These are phyloP conservation scores for Coniochaeta ligniaria DNA, from an alignment of 2,329 filamentous ascomycete species.

Conservation along the genomic window DNA sequence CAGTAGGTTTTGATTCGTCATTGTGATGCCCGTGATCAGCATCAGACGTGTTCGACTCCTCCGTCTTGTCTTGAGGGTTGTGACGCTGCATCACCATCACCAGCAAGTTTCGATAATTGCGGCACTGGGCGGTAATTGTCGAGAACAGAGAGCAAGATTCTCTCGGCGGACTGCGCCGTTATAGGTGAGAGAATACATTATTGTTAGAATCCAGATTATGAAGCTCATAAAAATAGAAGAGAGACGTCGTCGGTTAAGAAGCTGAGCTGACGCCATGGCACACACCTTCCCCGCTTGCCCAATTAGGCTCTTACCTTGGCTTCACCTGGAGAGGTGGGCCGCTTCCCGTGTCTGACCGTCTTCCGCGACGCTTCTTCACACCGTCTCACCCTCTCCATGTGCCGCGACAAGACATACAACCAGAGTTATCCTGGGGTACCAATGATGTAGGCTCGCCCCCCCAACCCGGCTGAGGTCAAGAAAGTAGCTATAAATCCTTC, in stretches of 20 bases:
- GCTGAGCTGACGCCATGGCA: not conserved
- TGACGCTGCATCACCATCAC: not conserved
- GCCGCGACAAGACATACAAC: not conserved
- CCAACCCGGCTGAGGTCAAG: not conserved
- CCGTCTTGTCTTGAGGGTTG: not conserved
- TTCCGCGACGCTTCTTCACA: not conserved
- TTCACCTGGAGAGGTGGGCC: not conserved
- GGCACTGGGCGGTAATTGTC: not conserved
- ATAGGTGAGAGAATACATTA: not conserved
- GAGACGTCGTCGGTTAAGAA: not conserved
- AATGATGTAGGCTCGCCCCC: not conserved
- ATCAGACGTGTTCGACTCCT: not conserved
- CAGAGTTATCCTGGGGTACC: not conserved
- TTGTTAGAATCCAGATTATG: not conserved
- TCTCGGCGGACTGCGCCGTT: not conserved
- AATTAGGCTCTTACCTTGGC: not conserved
- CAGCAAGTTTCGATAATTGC: not conserved
- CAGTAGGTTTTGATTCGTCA: not conserved
- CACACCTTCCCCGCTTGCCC: not conserved
- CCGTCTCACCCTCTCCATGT: not conserved
- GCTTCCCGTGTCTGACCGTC: conserved; percentile 1
- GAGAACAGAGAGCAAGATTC: not conserved
- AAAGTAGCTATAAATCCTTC: not conserved
- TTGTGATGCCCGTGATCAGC: not conserved
- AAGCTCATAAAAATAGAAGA: not conserved